Conservation (phyloP, 2,329 filamentous ascomycete genomes). For the Aspergillus arachidicola region DNA sequence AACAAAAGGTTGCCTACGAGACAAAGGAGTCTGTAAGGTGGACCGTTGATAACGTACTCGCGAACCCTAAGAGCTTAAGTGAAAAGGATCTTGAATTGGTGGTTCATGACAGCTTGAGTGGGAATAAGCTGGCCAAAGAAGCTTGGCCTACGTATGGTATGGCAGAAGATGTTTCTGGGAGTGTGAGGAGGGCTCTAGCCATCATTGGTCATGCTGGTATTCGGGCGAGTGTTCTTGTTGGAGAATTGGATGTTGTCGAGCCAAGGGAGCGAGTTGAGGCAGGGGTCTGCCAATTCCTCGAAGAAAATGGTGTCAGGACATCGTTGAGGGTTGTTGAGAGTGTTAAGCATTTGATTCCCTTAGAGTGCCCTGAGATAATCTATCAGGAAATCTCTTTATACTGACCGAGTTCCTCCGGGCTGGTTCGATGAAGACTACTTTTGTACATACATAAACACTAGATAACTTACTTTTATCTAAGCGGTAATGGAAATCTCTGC, state of each 20-base stretch:
- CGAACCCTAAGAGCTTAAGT: conserved; percentile 16
- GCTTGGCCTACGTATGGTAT: conserved; percentile 41
- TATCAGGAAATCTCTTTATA: conserved; percentile 13
- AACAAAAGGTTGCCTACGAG: conserved; percentile 39
- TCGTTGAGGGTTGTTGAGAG: conserved; percentile 12
- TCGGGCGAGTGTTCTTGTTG: conserved; percentile 31
- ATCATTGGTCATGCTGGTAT: conserved; percentile 10
- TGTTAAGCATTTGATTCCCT: conserved; percentile 27
- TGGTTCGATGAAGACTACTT: background rate
- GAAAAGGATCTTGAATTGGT: conserved; percentile 21
- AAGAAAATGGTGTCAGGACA: conserved; percentile 12
- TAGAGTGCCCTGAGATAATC: conserved; percentile 23
- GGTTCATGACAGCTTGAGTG: conserved; percentile 33
- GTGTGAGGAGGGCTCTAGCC: conserved; percentile 17
- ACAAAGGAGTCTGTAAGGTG: conserved; percentile 31
- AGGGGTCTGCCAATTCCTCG: conserved; percentile 25
- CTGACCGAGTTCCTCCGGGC: background rate
- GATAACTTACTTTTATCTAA: no score
- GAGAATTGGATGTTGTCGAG: conserved; percentile 38
- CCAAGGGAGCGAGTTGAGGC: conserved; percentile 30
- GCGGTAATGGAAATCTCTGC: no score
- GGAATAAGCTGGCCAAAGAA: conserved; percentile 31
- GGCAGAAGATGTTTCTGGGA: conserved; percentile 34
- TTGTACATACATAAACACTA: background rate
- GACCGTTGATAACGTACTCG: conserved; percentile 37